Percentiles rank a stretch among this genome's conserved stretches.
Conservation (phyloP, 495 filamentous ascomycete species). For the Patellaria atrata region DNA sequence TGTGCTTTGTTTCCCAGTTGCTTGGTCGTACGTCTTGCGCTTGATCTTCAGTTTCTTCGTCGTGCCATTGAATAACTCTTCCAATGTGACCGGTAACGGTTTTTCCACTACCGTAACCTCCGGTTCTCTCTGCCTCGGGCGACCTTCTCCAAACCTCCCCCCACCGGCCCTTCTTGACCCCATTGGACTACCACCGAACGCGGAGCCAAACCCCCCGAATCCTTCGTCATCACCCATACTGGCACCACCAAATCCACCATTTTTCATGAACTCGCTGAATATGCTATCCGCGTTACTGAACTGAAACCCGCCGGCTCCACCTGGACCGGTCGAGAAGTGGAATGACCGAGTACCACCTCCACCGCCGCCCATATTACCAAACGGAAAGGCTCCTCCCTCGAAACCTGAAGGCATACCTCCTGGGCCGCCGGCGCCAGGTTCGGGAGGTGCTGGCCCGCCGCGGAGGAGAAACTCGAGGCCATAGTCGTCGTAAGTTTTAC, state of each 20-base stretch:
- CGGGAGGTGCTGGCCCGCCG: conserved; percentile 60
- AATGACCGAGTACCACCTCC: conserved; percentile 43
- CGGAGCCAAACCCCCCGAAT: conserved; percentile 28
- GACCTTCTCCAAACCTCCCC: conserved; percentile 32
- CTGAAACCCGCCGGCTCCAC: conserved; percentile 43
- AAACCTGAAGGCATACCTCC: conserved; percentile 44
- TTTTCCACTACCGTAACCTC: conserved; percentile 86
- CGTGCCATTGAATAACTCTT: conserved; percentile 71
- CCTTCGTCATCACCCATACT: conserved; percentile 37
- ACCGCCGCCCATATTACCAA: conserved; percentile 40
- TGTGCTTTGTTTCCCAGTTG: conserved; percentile 62
- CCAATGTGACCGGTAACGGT: conserved; percentile 63
- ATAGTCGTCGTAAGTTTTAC: conserved; percentile 88
- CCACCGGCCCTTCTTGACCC: conserved; percentile 25
- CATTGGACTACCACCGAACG: conserved; percentile 11
- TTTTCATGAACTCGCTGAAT: conserved; percentile 66
- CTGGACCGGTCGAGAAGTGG: conserved; percentile 52
- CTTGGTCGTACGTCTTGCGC: conserved; percentile 77
- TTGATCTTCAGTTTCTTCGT: conserved; percentile 97
- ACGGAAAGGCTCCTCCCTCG: conserved; percentile 33
- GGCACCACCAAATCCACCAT: conserved; percentile 35
- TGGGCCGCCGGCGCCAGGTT: conserved; percentile 32
- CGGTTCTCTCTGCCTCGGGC: conserved; percentile 43
- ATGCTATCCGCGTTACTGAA: conserved; percentile 75
- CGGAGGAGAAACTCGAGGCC: conserved; percentile 85